These are phyloP conservation scores for Peribolospora kevripleyi DNA, from an alignment of 768 basidiomycete genomes.

Conservation along the genomic window DNA sequence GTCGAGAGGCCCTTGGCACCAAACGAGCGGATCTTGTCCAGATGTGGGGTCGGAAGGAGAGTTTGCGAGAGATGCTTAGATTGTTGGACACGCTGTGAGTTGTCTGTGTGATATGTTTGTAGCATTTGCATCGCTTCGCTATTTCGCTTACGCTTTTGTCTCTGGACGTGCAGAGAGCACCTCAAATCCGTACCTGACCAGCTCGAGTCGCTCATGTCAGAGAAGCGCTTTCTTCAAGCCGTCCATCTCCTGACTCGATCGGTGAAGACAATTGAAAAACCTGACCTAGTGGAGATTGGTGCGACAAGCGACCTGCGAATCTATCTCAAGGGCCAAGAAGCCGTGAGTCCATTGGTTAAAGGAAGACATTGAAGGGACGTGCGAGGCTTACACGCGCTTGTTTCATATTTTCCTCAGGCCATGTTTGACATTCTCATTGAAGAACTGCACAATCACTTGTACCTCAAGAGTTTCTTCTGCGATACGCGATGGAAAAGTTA, in stretches of 20 bases:
- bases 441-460: slow-evolving; percentile 89
- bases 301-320: slow-evolving; percentile 66
- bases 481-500: slow-evolving; percentile 79
- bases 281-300: slow-evolving; percentile 87
- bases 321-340: slow-evolving; percentile 68
- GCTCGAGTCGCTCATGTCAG: slow-evolving; percentile 80
- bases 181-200: slow-evolving; percentile 74
- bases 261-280: slow-evolving; percentile 67
- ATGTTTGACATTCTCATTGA: slow-evolving; percentile 80
- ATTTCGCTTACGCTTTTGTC: not conserved
- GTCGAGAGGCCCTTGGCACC: slow-evolving; percentile 26
- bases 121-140: not conserved
- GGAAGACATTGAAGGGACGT: not conserved
- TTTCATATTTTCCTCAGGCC: slow-evolving; percentile 33
- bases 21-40: slow-evolving; percentile 75
- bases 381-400: not conserved
- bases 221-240: slow-evolving; percentile 76
- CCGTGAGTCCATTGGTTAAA: slow-evolving; percentile 27
- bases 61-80: slow-evolving; percentile 82
- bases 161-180: slow-evolving; percentile 38
- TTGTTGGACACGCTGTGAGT: slow-evolving; percentile 83
- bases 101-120: not conserved
- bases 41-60: slow-evolving; percentile 67
- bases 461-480: slow-evolving; percentile 88
- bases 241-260: slow-evolving; percentile 64